Base-by-base conservation (phyloP, 1,284 basidiomycete genomes). In the Gymnopus androsaceus region DNA sequence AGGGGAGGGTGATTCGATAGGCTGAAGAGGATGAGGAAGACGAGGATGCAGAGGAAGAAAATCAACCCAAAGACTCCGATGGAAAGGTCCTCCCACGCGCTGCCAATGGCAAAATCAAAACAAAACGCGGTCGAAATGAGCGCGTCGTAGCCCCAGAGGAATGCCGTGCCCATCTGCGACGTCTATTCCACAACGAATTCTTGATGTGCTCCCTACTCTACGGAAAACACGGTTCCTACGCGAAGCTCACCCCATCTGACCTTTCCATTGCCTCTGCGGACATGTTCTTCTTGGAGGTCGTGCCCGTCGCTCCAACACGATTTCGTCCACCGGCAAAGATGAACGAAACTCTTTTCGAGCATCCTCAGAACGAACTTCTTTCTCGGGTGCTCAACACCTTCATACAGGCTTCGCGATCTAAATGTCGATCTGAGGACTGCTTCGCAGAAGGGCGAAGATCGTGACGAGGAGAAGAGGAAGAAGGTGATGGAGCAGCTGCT, bases 231-330 rank as follows among this genome's bases (percentile, higher is more conserved):
- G 95, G 95, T 19, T 86, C 89, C 1, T 91, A 94, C 66, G 83
- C 90, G 7, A 77, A 77, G 27, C 68, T 88, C 44, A 79, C 80
- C 14, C 66, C 72, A 17, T 74, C 81, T 31, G 81, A 79, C 41
- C 69, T 88, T 9, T 84, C 84, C 15, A 67, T 80, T 38, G 90
- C 92, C 25, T 92, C 88, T 41, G 90, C 94, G 45, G 95, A 97
- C 69, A 94, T 98, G 82, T 99, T 99, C 75, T 99, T 99, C 79
- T 80, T 99, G 78, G 92, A 96, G 36, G 94, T 92, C 53, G 70
- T 99, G 30, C 86, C 94, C 28, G 91, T 99, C 33, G 84, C 95
- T 21, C 97, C 97, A 21, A 97, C 94, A 7, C 90, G 96, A 41
- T 99, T 98, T 80, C 87, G 97, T 42, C 97, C 97, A 1, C 92